Conservation (phyloP, 805 yeast species). For the Metschnikowia santaceciliae region DNA sequence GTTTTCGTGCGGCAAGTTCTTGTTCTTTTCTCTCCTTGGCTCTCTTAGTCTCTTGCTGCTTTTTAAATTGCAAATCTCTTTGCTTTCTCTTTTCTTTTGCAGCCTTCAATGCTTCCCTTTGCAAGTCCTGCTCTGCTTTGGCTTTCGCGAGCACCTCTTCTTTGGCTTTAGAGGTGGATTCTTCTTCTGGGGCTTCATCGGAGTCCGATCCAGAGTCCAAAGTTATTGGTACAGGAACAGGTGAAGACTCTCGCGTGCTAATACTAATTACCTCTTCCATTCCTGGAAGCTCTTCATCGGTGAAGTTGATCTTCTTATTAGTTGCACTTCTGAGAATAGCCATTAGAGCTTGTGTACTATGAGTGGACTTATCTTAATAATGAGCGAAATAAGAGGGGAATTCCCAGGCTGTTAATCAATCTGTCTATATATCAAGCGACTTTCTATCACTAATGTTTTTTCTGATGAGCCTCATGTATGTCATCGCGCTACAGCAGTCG, state of each 20-base stretch:
- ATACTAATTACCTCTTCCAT: slow-evolving; percentile 9
- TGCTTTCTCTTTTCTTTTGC: slow-evolving; percentile 37
- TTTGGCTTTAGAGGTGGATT: slow-evolving; percentile 29
- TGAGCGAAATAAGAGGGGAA: background rate
- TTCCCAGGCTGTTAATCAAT: background rate
- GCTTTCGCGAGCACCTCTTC: slow-evolving; percentile 24
- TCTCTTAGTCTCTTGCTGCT: slow-evolving; percentile 34
- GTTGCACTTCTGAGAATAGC: slow-evolving; percentile 28
- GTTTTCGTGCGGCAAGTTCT: slow-evolving; percentile 19
- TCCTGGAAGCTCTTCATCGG: slow-evolving; percentile 22
- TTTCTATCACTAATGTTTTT: background rate
- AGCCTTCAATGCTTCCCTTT: slow-evolving; percentile 23
- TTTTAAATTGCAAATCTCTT: slow-evolving; percentile 27
- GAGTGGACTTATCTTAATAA: too few species aligned
- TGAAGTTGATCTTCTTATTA: slow-evolving; percentile 29
- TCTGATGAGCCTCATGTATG: slow-evolving; percentile 1
- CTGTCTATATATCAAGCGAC: background rate
- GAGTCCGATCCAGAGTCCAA: slow-evolving; percentile 21
- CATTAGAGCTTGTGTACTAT: slow-evolving; percentile 15
- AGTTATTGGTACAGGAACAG: slow-evolving; percentile 12
- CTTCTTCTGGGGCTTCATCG: slow-evolving; percentile 45
- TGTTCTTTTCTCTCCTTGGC: slow-evolving; percentile 16
- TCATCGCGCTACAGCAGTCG: slow-evolving; percentile 10
- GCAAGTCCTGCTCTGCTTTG: slow-evolving; percentile 19
- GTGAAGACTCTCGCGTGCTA: slow-evolving; percentile 14